These are phyloP conservation scores for Fragaria iinumae DNA, from an alignment of 306 rosid species.

Conservation along the genomic window DNA sequence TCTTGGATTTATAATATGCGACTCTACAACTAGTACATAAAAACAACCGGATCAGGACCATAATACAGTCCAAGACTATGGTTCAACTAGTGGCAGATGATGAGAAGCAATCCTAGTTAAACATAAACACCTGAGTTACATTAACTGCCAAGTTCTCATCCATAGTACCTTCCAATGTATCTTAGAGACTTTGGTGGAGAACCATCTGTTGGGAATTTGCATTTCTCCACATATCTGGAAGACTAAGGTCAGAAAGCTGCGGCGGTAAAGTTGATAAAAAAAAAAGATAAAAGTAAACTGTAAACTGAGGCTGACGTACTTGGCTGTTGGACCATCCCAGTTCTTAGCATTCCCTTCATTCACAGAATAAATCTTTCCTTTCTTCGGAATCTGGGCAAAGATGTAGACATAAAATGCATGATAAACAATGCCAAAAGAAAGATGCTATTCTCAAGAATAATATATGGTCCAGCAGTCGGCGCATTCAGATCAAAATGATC, in stretches of 20 bases:
- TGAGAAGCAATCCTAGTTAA: neutral
- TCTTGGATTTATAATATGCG: neutral
- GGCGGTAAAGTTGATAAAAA: constrained; percentile 1
- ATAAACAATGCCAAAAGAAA: constrained; percentile 5
- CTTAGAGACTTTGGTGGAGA: constrained; percentile 87
- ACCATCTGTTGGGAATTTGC: constrained; percentile 92
- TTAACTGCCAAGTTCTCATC: constrained; percentile 8
- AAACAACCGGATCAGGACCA: neutral
- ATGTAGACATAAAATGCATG: constrained; percentile 22
- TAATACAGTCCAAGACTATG: neutral
- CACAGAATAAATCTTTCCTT: constrained; percentile 93
- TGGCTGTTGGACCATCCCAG: constrained; percentile 88
- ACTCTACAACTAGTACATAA: neutral
- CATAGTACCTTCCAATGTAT: constrained; percentile 85
- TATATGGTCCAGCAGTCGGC: neutral
- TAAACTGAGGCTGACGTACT: constrained; percentile 44
- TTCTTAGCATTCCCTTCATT: constrained; percentile 98
- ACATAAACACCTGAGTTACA: neutral
- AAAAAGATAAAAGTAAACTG: neutral
- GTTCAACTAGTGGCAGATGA: neutral
- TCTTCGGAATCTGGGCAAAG: constrained; percentile 68
- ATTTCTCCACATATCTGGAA: constrained; percentile 70
- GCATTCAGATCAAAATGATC: constrained; percentile 3
- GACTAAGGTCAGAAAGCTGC: constrained; percentile 20
- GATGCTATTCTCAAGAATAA: neutral